Conservation (phyloP, 345 rosid genomes). For the Lumnitzera racemosa region DNA sequence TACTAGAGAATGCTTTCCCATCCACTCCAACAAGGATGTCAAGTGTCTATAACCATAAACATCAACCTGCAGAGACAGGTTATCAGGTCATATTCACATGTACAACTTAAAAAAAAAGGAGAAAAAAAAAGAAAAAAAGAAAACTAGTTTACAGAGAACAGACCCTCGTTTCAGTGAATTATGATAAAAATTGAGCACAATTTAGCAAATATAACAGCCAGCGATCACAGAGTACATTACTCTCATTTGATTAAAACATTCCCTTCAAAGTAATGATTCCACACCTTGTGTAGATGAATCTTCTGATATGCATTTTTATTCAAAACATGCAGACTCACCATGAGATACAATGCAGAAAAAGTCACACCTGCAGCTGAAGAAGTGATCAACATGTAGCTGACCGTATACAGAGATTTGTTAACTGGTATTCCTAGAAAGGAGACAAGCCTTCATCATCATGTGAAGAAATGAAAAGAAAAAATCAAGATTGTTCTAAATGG, state of each 20-base stretch:
- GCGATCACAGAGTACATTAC: background rate
- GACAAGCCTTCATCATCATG: background rate
- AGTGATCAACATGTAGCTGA: conserved; percentile 36
- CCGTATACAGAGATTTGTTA: conserved; percentile 33
- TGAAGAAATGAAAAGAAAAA: background rate
- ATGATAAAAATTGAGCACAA: background rate
- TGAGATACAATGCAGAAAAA: conserved; percentile 25
- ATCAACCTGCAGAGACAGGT: conserved; percentile 24
- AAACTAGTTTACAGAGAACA: too few relatives aligned
- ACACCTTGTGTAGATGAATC: too few relatives aligned
- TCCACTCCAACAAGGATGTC: conserved; percentile 30
- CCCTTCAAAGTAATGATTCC: too few relatives aligned
- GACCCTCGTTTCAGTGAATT: background rate
- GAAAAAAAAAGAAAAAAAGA: too few relatives aligned
- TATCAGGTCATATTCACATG: too few relatives aligned
- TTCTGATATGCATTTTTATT: background rate
- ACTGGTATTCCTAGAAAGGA: conserved; percentile 29
- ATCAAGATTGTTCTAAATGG: too few relatives aligned
- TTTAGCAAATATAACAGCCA: background rate
- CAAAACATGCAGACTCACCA: conserved; percentile 21
- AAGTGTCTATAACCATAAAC: conserved; percentile 18
- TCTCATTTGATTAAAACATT: too few relatives aligned
- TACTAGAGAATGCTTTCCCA: conserved; percentile 37
- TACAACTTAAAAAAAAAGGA: too few relatives aligned
- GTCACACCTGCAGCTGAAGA: conserved; percentile 34